phyloP scores from a whole-genome alignment of 225 moss, liverwort and hornwort species.

The Anthoceros angustus region DNA sequence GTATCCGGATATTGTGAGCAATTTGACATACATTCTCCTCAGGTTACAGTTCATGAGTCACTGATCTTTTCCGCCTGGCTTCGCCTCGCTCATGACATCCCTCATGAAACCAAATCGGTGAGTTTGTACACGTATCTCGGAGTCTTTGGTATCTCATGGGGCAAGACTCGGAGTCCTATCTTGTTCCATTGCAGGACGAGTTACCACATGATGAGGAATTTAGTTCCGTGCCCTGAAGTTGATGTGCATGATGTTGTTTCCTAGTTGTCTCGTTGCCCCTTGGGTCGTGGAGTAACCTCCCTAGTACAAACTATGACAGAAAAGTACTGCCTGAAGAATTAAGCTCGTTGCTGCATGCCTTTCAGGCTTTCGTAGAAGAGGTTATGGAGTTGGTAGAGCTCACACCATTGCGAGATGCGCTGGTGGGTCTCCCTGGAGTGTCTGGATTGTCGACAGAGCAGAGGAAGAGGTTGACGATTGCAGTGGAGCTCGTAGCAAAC shows the following conservation, averaged over 20 bases:
- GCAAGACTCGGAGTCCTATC: neutral
- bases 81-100: neutral
- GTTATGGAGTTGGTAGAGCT: slow-evolving; percentile 6
- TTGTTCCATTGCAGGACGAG: no score
- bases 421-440: slow-evolving; percentile 7
- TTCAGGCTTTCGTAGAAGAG: slow-evolving; percentile 3
- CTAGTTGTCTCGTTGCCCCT: no score
- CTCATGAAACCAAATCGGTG: neutral
- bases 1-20: neutral
- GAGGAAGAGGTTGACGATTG: slow-evolving; percentile 6
- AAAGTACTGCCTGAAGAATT: neutral
- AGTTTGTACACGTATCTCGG: neutral
- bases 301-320: neutral
- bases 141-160: neutral
- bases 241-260: no score
- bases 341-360: neutral
- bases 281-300: neutral
- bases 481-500: slow-evolving; percentile 5
- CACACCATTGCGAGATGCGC: neutral
- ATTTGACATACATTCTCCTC: neutral
- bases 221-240: no score
- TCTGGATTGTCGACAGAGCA: slow-evolving; percentile 2
- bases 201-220: no score
- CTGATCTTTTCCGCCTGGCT: neutral
- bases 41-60: slow-evolving; percentile 1